Conservation (phyloP, 2,329 filamentous ascomycete genomes). For the Aureobasidium vineae region DNA sequence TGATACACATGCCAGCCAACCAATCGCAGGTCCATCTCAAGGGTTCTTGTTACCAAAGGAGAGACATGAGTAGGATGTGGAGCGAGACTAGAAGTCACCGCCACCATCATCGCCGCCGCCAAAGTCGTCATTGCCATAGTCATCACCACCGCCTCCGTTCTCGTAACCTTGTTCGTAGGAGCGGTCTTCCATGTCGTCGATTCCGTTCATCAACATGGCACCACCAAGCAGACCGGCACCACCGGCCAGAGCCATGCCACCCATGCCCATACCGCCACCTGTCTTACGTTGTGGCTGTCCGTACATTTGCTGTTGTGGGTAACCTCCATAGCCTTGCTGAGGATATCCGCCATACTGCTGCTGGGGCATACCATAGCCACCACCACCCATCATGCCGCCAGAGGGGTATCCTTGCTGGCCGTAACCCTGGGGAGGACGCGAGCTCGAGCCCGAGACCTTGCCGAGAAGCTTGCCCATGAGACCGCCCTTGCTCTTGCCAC, state of each 20-base stretch:
- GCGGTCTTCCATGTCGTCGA: conserved; percentile 56
- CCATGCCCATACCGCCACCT: conserved; percentile 37
- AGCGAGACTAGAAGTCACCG: conserved; percentile 29
- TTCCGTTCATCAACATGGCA: conserved; percentile 63
- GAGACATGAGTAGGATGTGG: background rate
- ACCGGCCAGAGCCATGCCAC: conserved; percentile 56
- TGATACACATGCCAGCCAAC: background rate
- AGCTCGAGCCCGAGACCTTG: conserved; percentile 40
- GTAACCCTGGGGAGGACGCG: conserved; percentile 27
- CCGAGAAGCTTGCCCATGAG: conserved; percentile 55
- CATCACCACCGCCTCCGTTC: conserved; percentile 31
- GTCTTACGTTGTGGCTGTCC: conserved; percentile 47
- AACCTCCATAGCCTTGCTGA: conserved; percentile 34
- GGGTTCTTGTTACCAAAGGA: background rate
- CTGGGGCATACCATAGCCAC: conserved; percentile 32
- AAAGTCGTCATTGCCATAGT: conserved; percentile 34
- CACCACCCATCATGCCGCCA: conserved; percentile 27
- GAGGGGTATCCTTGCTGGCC: conserved; percentile 35
- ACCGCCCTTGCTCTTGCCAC: conserved; percentile 44
- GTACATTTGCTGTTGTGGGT: conserved; percentile 34
- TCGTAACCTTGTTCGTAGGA: conserved; percentile 53
- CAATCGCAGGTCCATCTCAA: background rate
- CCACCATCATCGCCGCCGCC: conserved; percentile 38
- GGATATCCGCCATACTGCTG: conserved; percentile 30
- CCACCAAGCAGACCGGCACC: conserved; percentile 78